These are phyloP conservation scores for Linnemannia schmuckeri DNA, from an alignment of 192 early-diverging fungal species.

Conservation along the genomic window DNA sequence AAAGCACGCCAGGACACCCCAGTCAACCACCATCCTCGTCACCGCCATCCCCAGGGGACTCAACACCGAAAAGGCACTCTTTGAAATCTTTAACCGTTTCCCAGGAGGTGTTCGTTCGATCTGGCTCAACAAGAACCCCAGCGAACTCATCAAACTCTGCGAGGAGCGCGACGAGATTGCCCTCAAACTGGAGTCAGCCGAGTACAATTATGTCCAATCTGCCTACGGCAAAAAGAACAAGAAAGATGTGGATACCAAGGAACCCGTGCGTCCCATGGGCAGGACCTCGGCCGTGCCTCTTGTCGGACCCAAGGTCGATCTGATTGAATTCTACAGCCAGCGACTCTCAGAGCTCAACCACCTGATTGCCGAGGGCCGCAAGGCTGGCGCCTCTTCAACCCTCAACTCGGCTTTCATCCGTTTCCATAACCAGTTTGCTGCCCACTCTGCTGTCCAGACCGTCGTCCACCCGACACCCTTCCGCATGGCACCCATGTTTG, in stretches of 20 bases:
- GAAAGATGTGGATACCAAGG: slow-evolving; percentile 13
- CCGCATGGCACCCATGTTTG: slow-evolving; percentile 82
- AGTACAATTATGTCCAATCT: slow-evolving; percentile 48
- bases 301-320: slow-evolving; percentile 76
- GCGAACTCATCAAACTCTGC: slow-evolving; percentile 60
- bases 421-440: slow-evolving; percentile 81
- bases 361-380: slow-evolving; percentile 55
- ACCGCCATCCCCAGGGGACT: slow-evolving; percentile 75
- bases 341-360: slow-evolving; percentile 61
- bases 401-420: slow-evolving; percentile 84
- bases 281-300: slow-evolving; percentile 61
- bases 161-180: slow-evolving; percentile 65
- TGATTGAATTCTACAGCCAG: slow-evolving; percentile 62
- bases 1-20: slow-evolving; percentile 61
- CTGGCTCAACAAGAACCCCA: slow-evolving; percentile 70
- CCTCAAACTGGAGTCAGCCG: slow-evolving; percentile 63
- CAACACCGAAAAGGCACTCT: slow-evolving; percentile 61
- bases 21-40: slow-evolving; percentile 77
- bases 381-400: slow-evolving; percentile 16
- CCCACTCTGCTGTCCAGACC: slow-evolving; percentile 58
- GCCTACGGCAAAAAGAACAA: slow-evolving; percentile 22
- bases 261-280: slow-evolving; percentile 70
- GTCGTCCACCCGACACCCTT: slow-evolving; percentile 51
- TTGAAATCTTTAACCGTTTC: slow-evolving; percentile 68
- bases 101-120: slow-evolving; percentile 76